Conservation (phyloP, 2,329 filamentous ascomycete genomes). For the Sclerotinia sclerotiorum region DNA sequence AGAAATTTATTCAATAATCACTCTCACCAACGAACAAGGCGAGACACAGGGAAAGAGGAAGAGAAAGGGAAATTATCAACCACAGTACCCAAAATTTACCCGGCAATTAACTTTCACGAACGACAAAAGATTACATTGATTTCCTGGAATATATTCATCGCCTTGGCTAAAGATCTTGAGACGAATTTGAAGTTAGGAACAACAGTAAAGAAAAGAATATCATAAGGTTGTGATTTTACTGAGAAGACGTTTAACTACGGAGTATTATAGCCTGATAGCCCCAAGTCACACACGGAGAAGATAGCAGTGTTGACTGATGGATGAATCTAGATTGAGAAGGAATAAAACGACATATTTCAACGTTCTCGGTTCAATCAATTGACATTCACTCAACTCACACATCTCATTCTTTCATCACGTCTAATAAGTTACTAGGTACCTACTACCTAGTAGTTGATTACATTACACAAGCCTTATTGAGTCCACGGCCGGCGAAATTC, state of each 20-base stretch:
- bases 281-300: not conserved
- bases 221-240: not conserved
- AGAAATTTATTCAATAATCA: not conserved
- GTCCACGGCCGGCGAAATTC: not conserved
- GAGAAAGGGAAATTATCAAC: no score
- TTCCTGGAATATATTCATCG: not conserved
- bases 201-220: not conserved
- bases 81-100: not conserved
- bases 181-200: not conserved
- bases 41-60: no score
- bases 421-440: not conserved
- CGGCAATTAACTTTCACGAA: not conserved
- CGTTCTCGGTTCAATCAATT: not conserved
- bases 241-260: not conserved
- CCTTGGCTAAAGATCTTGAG: not conserved
- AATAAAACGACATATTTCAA: not conserved
- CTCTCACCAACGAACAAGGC: not conserved
- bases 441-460: no score
- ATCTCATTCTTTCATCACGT: not conserved
- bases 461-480: constrained; percentile 10
- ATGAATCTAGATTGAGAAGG: not conserved
- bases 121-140: not conserved
- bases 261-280: not conserved
- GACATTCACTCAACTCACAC: not conserved
- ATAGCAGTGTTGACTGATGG: not conserved